phyloP scores from a whole-genome alignment of 78 protist species.

The Dictyostelium brefeldianum region DNA sequence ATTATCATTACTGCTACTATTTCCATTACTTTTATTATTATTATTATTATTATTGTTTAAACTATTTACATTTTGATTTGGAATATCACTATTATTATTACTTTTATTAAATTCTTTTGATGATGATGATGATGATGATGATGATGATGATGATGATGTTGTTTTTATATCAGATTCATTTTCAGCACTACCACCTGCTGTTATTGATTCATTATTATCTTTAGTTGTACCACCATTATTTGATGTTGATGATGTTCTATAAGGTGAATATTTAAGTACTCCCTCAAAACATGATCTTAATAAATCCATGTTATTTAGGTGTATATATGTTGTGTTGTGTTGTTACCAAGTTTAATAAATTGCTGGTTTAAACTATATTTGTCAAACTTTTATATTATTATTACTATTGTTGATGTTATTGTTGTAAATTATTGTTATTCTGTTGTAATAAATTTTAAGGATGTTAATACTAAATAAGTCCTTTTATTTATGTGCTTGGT shows the following conservation, averaged over 20 bases:
- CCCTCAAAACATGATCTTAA: conserved; percentile 34
- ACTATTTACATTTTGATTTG: neutral
- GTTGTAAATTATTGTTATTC: no score
- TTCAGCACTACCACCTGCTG: neutral
- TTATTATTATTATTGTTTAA: neutral
- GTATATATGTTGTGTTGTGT: neutral
- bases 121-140: neutral
- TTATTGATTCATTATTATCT: conserved; percentile 10
- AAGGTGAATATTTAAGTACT: neutral
- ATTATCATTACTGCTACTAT: neutral
- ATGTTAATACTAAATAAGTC: no score
- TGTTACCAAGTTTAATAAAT: no score
- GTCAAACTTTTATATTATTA: no score
- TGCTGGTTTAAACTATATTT: no score
- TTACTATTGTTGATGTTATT: no score
- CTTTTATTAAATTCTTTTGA: neutral
- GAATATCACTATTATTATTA: neutral
- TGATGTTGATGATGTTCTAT: neutral
- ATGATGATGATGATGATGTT: neutral
- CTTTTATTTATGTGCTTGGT: no score
- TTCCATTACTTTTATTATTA: neutral
- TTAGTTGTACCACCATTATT: neutral
- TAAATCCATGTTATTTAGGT: conserved; percentile 10
- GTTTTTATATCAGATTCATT: neutral
- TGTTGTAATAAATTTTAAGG: no score